phyloP scores from a whole-genome alignment of 2,329 filamentous ascomycete species.

The Penicillium sp. region DNA sequence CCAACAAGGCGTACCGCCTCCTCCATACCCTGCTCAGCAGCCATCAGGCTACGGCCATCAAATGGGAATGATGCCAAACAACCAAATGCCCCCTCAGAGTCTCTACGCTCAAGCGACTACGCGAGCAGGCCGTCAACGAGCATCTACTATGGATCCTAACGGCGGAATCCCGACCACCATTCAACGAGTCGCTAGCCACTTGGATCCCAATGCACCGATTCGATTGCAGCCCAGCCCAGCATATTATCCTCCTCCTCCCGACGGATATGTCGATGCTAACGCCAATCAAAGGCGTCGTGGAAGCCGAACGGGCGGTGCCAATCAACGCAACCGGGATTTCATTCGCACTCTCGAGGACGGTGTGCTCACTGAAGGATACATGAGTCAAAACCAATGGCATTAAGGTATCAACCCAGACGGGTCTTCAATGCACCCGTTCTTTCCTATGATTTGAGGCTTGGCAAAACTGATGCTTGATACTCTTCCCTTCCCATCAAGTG shows the following conservation, averaged over 20 bases:
- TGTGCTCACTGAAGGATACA: slow-evolving; percentile 88
- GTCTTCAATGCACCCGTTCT: neutral
- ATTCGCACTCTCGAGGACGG: slow-evolving; percentile 93
- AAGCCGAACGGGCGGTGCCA: slow-evolving; percentile 61
- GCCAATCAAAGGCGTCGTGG: slow-evolving; percentile 70
- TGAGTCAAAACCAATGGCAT: slow-evolving; percentile 73
- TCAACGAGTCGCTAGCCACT: slow-evolving; percentile 90
- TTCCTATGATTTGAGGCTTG: neutral
- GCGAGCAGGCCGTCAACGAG: slow-evolving; percentile 77
- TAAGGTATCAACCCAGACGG: slow-evolving; percentile 30
- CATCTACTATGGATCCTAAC: slow-evolving; percentile 94
- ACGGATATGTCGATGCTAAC: slow-evolving; percentile 70
- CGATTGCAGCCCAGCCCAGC: slow-evolving; percentile 91
- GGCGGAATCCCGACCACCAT: slow-evolving; percentile 89
- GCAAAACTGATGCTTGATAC: neutral
- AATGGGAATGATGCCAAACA: slow-evolving; percentile 68
- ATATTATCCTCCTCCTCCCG: slow-evolving; percentile 90
- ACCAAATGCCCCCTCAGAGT: slow-evolving; percentile 70
- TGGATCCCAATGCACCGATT: slow-evolving; percentile 93
- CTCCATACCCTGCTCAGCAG: slow-evolving; percentile 75
- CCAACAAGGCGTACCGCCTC: slow-evolving; percentile 70
- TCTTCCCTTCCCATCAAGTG: slow-evolving; percentile 4
- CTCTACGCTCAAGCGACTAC: slow-evolving; percentile 73
- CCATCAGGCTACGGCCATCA: slow-evolving; percentile 67
- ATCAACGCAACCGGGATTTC: slow-evolving; percentile 71